Conservation (phyloP, 169 alveolate species). For the Babesia caballi region DNA sequence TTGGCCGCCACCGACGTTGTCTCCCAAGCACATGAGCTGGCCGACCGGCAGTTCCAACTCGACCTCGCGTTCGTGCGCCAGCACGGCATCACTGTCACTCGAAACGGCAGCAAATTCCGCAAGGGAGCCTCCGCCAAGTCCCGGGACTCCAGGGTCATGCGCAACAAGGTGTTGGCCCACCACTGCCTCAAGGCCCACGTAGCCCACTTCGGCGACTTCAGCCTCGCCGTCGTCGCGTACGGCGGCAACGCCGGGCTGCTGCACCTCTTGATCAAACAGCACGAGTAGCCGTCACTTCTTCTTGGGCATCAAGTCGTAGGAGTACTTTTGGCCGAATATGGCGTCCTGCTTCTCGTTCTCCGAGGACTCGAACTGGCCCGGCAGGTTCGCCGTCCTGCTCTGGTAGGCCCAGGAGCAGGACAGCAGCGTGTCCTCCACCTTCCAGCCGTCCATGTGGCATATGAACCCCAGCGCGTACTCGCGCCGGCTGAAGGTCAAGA, state of each 20-base stretch:
- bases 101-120: background rate
- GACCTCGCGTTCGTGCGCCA: conserved; percentile 3
- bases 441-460: conserved; percentile 67
- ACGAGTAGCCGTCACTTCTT: background rate
- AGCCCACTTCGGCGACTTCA: background rate
- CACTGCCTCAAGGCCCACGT: conserved; percentile 7
- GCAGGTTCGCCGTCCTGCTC: conserved; percentile 21
- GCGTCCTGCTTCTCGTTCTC: conserved; percentile 61
- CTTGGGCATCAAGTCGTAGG: conserved; percentile 61
- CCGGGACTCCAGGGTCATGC: background rate
- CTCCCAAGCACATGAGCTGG: background rate
- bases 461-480: conserved; percentile 61
- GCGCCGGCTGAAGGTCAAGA: conserved; percentile 52
- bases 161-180: conserved; percentile 37
- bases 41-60: conserved; percentile 4
- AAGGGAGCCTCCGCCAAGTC: background rate
- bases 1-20: background rate
- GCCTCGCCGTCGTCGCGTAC: conserved; percentile 21
- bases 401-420: conserved; percentile 66
- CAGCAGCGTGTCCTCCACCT: conserved; percentile 41
- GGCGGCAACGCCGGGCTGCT: conserved; percentile 59
- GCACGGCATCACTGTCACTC: conserved; percentile 20
- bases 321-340: conserved; percentile 42
- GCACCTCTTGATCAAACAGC: conserved; percentile 19
- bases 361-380: conserved; percentile 21